Conservation (phyloP, 345 rosid species). For the Luvunga scandens region DNA sequence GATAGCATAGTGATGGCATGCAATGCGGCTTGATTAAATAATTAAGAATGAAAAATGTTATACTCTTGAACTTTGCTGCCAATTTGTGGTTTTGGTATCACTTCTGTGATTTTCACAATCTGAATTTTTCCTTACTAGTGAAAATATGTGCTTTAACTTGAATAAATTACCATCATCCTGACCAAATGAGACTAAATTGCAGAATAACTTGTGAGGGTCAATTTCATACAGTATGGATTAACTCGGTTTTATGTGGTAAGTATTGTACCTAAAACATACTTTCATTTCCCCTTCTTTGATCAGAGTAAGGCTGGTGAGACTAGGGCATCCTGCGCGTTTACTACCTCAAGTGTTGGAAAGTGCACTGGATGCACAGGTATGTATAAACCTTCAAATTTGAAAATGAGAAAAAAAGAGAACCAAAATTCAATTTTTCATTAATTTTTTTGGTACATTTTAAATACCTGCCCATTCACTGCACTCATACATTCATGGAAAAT, state of each 20-base stretch:
- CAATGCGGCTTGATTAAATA: neutral
- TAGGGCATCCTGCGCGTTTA: constrained; percentile 96
- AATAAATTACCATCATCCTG: neutral
- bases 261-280: neutral
- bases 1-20: neutral
- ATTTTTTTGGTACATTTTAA: neutral
- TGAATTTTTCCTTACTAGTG: neutral
- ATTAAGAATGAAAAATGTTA: neutral
- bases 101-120: neutral
- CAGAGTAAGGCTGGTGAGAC: constrained; percentile 83
- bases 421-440: constrained; percentile 7
- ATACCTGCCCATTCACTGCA: neutral
- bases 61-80: neutral
- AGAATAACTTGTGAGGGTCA: neutral
- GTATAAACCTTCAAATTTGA: neutral
- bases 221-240: neutral
- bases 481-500: neutral
- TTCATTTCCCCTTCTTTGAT: constrained; percentile 5
- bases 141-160: neutral
- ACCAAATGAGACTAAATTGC: neutral
- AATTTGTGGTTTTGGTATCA: neutral
- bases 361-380: constrained; percentile 91
- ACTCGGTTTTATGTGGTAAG: constrained; percentile 1
- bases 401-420: neutral
- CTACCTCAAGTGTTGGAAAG: constrained; percentile 90